Evolutionary conservation across 768 basidiomycete genomes (phyloP).

Genomic region (Tephrocybe sp.): DNA sequence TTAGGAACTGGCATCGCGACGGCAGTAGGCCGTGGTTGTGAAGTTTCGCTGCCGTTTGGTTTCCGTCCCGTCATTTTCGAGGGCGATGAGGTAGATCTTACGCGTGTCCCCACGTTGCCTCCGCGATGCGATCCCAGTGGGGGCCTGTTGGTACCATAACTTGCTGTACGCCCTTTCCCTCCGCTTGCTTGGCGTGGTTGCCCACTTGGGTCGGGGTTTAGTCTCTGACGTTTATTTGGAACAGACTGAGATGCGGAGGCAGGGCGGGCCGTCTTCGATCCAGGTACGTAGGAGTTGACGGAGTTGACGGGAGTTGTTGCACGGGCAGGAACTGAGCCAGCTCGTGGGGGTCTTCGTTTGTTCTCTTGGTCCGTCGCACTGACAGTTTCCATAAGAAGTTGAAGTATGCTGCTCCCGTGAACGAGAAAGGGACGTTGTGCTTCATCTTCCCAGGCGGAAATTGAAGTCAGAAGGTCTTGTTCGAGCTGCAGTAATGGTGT

Average conservation of each 20-base stretch:
- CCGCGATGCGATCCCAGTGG: slow-evolving; percentile 44
- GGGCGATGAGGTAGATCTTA: slow-evolving; percentile 40
- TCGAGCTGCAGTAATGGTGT: slow-evolving; percentile 60
- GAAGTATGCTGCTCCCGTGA: slow-evolving; percentile 79
- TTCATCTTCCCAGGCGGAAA: slow-evolving; percentile 87
- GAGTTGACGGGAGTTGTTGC: slow-evolving; percentile 55
- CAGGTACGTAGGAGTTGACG: slow-evolving; percentile 37
- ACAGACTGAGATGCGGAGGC: slow-evolving; percentile 52
- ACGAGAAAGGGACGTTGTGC: slow-evolving; percentile 78
- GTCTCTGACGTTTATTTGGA: slow-evolving; percentile 64
- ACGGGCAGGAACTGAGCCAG: slow-evolving; percentile 61
- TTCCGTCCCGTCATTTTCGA: slow-evolving; percentile 48
- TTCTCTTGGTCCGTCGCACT: slow-evolving; percentile 83
- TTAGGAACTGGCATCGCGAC: slow-evolving; percentile 51
- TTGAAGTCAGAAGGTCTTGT: slow-evolving; percentile 73
- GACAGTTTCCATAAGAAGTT: slow-evolving; percentile 71
- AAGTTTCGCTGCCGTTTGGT: slow-evolving; percentile 26
- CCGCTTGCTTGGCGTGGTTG: slow-evolving; percentile 19
- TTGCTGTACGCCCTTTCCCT: slow-evolving; percentile 20
- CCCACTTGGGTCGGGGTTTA: slow-evolving; percentile 35
- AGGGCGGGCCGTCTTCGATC: slow-evolving; percentile 53
- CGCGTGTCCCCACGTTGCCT: slow-evolving; percentile 28
- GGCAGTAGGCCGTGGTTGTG: slow-evolving; percentile 37
- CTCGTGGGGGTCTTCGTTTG: slow-evolving; percentile 52
- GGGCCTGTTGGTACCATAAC: slow-evolving; percentile 25